Percentiles rank a stretch among this genome's conserved stretches.
Evolutionary conservation across 352 stramenopile genomes (phyloP).

Genomic region (Elongisporangium senticosum): DNA sequence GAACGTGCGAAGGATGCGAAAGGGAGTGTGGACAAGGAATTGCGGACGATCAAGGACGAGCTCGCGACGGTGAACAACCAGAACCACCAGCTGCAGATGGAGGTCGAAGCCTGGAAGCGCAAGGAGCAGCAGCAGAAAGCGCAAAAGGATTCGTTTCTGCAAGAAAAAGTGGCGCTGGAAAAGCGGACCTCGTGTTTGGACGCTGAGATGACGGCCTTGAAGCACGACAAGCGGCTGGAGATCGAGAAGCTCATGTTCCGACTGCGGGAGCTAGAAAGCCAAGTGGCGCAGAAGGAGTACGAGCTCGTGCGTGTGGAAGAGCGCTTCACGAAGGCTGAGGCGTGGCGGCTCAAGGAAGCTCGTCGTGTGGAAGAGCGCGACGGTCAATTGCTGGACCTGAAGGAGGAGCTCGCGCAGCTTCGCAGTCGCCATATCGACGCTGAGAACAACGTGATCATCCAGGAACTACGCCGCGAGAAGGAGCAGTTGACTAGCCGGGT

Average conservation of each 20-base stretch:
- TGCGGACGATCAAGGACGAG: constrained; percentile 22
- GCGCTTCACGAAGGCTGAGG: constrained; percentile 38
- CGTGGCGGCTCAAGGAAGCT: constrained; percentile 42
- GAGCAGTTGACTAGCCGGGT: constrained; percentile 16
- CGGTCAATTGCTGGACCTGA: constrained; percentile 33
- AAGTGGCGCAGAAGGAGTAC: constrained; percentile 48
- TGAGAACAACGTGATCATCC: constrained; percentile 34
- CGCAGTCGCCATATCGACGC: constrained; percentile 39
- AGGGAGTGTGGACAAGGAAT: constrained; percentile 22
- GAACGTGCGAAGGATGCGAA: constrained; percentile 21
- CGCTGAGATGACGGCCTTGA: constrained; percentile 19
- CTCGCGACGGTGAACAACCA: constrained; percentile 14
- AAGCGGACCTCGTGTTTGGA: constrained; percentile 28
- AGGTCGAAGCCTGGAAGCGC: constrained; percentile 38
- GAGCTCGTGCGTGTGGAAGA: constrained; percentile 36
- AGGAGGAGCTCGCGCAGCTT: constrained; percentile 35
- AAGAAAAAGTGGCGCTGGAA: constrained; percentile 26
- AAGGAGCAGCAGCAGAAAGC: constrained; percentile 40
- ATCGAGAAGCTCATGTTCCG: constrained; percentile 38
- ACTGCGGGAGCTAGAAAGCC: constrained; percentile 38
- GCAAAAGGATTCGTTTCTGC: constrained; percentile 20
- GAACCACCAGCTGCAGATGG: constrained; percentile 30
- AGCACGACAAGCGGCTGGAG: constrained; percentile 31
- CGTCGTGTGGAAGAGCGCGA: constrained; percentile 48
- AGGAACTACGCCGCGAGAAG: constrained; percentile 32